Evolutionary conservation across 352 stramenopile species (phyloP), one percentile per base, ranked within the genome.

Genomic region (Aphanomyces stellatus): DNA sequence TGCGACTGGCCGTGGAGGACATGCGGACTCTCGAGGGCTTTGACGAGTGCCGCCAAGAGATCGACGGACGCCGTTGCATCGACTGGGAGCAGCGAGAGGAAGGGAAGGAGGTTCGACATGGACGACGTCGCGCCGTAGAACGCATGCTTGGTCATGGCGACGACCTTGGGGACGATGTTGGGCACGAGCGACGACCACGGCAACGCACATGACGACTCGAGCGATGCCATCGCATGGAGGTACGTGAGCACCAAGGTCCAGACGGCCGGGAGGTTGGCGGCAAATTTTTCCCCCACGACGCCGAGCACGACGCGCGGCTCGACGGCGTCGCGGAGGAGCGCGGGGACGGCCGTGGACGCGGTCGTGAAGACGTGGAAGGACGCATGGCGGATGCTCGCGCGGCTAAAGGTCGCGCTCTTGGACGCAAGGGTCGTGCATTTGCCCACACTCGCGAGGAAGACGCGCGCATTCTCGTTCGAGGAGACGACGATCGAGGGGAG

Each of bases 231-330:
- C 0, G 63, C 71, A 43, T 91, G 76, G 34, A 92, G 56, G 43
- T 89, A 91, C 6, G 74, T 82, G n/a, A 94, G 72, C 35, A 90
- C 77, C 11, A 81, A 76, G 46, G 87, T 85, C 82, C 82, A 92
- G 72, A 91, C 82, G 1, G 75, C 76, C 17, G 87, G 74, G 40
- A 89, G 75, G 65, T 94, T 94, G 0, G 62, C 70, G 10, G 82
- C 70, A 49, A 73, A 76, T 60, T 91, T 92, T 69, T 94, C 85
- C 17, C 77, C 75, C n/a, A 92, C 33, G 1, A 74, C 75, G 6
- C 83, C 78, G 7, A 94, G 71, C 27, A 91, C 74, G 48, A 90
- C 75, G 56, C 88, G 89, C 24, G 77, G 83, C 69, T 2, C 78
- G 76, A 1, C 51, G 62, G 46, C 46, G 8, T 8, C 10, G 8